These are phyloP conservation scores for Acanthamoeba polyphaga DNA, from an alignment of 208 protist species.

Conservation along the genomic window DNA sequence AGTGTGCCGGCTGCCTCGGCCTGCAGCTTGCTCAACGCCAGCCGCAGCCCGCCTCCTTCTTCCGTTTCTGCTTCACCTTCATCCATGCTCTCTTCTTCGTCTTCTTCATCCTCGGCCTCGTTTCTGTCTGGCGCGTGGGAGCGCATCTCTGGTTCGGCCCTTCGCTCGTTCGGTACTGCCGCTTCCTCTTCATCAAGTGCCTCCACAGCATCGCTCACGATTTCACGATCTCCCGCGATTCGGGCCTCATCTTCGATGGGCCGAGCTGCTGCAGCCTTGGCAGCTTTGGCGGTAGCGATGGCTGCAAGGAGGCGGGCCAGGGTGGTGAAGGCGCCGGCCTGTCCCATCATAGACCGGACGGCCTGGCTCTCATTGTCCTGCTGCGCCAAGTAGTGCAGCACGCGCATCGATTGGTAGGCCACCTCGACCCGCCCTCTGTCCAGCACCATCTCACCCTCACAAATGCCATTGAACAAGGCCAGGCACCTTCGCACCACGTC, in stretches of 20 bases:
- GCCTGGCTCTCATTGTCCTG: neutral
- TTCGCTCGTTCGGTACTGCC: neutral
- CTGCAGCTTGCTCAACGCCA: constrained; percentile 5
- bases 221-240: neutral
- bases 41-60: neutral
- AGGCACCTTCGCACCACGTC: neutral
- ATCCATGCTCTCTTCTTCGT: neutral
- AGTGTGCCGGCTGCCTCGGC: constrained; percentile 4
- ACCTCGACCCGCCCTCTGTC: neutral
- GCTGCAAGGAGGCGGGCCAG: neutral
- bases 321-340: neutral
- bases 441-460: neutral
- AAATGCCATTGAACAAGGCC: neutral
- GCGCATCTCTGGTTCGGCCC: neutral
- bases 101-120: neutral
- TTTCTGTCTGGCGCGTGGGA: neutral
- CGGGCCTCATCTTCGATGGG: neutral
- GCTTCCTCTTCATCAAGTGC: neutral
- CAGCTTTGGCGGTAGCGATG: neutral
- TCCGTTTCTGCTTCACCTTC: neutral
- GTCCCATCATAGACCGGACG: neutral
- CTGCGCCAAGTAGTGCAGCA: constrained; percentile 19
- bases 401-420: neutral
- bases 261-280: neutral
- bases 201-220: neutral